These are phyloP conservation scores for Coprinopsis cinerea DNA, from an alignment of 768 basidiomycete genomes.

Conservation along the genomic window DNA sequence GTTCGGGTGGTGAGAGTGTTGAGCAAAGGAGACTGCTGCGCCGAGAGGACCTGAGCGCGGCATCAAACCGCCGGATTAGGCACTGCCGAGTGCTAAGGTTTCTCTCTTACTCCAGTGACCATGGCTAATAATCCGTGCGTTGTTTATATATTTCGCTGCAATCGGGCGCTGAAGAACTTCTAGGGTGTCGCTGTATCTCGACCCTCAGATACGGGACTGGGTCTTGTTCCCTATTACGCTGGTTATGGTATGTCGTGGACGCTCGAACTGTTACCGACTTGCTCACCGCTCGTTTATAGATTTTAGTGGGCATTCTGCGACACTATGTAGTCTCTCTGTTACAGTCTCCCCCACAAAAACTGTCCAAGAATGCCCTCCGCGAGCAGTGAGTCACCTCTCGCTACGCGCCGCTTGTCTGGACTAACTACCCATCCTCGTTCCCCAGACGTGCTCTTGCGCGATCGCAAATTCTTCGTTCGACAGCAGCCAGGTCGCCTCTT, in stretches of 20 bases:
- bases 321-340: constrained; percentile 90
- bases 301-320: constrained; percentile 86
- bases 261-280: not conserved
- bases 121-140: constrained; percentile 36
- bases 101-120: constrained; percentile 10
- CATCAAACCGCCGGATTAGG: not conserved
- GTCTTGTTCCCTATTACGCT: constrained; percentile 94
- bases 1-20: not conserved
- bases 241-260: constrained; percentile 70
- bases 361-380: constrained; percentile 69
- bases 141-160: not conserved
- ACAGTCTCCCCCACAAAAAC: constrained; percentile 78
- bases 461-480: constrained; percentile 78
- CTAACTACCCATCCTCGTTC: constrained; percentile 6
- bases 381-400: constrained; percentile 87
- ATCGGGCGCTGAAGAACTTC: constrained; percentile 3
- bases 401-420: constrained; percentile 5
- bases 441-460: constrained; percentile 70
- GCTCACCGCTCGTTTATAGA: constrained; percentile 37
- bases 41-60: not conserved
- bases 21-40: constrained; percentile 4
- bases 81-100: not conserved
- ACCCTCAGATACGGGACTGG: constrained; percentile 94
- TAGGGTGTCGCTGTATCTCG: constrained; percentile 64
- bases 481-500: constrained; percentile 75